Evolutionary conservation across 345 rosid genomes (phyloP), one percentile per base, ranked within the genome.

Genomic region (Salix koriyanagi): DNA sequence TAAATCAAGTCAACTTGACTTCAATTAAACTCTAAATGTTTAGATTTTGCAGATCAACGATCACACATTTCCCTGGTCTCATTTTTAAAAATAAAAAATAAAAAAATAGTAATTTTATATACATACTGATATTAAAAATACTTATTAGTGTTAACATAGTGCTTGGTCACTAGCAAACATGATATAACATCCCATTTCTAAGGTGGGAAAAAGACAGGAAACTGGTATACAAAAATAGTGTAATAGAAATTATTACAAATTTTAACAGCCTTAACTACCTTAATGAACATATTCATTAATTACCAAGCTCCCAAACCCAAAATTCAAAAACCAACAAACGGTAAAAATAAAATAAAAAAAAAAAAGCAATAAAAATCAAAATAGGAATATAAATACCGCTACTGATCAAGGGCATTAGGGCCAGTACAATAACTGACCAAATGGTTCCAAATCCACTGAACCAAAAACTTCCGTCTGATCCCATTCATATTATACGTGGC

Each of bases 361-460:
- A 72, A 26, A 52, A 39, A 2, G 28, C 4, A 64, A 36, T 0
- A 25, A 28, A 67, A 39, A 46, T 6, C 4, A 41, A 34, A 32
- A 58, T 11, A n/a, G 67, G 15, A 16, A 67, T 7, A 61, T 3
- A 37, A 56, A 18, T 11, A 60, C 15, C 61, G 62, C 75, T 78
- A 78, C 79, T 89, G 88, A 83, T 95, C 99, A 15, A 95, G 91
- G 41, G 94, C 92, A 84, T 95, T 95, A 19, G 99, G 99, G 60
- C 99, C 99, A 78, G 87, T 89, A 81, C 99, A 95, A 86, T 93
- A 95, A 81, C 81, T 90, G 36, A 91, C 82, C 67, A 91, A 72
- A 72, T 85, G 92, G 76, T 89, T 95, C 99, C 99, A 95, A 18
- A 95, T 73, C 99, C 99, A 95, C 90, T 95, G 99, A 61, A 95